Evolutionary conservation across 257 asterid species (phyloP), one percentile per base, ranked within the genome.

Genomic region (Gynochthodes officinalis): DNA sequence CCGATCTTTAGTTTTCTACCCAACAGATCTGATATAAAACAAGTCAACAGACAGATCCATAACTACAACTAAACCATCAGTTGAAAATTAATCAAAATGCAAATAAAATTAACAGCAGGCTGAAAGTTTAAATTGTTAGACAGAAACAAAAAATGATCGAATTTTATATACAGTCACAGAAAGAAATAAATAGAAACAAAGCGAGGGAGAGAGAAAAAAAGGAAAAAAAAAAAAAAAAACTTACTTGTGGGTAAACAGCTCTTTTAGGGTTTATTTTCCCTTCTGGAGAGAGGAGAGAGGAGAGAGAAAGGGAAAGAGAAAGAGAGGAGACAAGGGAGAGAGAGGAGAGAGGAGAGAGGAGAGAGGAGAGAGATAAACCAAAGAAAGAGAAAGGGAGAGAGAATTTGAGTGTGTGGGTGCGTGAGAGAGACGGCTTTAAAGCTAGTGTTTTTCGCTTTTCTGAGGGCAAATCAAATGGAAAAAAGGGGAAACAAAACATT

Each of bases 181-280:
- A 70, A 79, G 78, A 75, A 33, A 61, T 67, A 63, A 64, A 74
- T 67, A 73, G 78, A 78, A 63, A 63, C 60, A 49, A 65, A 39
- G 54, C 42, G 60, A 53, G 81, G 73, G 69, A 58, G 66, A 70
- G 69, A 71, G 77, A 79, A 64, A 66, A 60, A 46, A 67, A 37
- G 30, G 50, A 70, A 76, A 71, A 59, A 64, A 21, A 67, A 71
- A 84, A 82, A 85, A 85, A 89, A 87, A 83, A 79, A 83, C 96
- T 88, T 82, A 90, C 97, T 88, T 83, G 90, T 87, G 90, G 90
- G 91, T 82, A 88, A 85, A 88, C 91, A 81, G 90, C 86, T 85
- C 92, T 82, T 84, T 90, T 86, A 86, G 89, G 87, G 84, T 87
- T 88, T 87, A 87, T 89, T 78, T 83, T 80, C 70, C 80, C 86